Evolutionary conservation across 2,329 filamentous ascomycete species (phyloP), one percentile per base, ranked within the genome.

Genomic region (Xenosphaeropsis pyriputrescens): DNA sequence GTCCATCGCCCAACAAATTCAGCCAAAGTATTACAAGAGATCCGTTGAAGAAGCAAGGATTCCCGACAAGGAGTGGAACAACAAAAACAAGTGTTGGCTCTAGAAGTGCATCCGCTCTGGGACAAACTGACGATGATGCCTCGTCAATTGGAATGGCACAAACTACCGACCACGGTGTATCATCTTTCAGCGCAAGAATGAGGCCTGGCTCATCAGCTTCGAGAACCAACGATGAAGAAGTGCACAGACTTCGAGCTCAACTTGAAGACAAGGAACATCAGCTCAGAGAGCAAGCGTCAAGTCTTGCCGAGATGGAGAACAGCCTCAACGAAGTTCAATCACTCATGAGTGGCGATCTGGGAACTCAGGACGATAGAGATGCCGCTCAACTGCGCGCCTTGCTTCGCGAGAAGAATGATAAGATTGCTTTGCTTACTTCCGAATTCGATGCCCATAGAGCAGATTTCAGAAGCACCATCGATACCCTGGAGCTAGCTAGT

Each of bases 391-490:
- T 98, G 40, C 77, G 88, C 38, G 73, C 79, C n/a, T 61, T 93
- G 49, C 62, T 98, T 38, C 73, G 85, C 17, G 91, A 98, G 60
- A 95, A 93, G 69, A 95, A 95, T 51, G 91, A 98, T 41, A 94
- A 88, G 64, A 95, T 98, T 47, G 78, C 81, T 18, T 79, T 89
- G 67, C 71, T 98, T 48, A 96, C 88, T 1, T 75, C 84, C 7
- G 91, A 98, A 54, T 98, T 98, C 50, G 91, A 98, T 54, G 76
- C 81, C 8, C 89, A 98, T 55, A 74, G 91, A 41, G 89, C 91
- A 14, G 91, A 98, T 57, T 98, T 98, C 60, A 71, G 91, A 47
- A 94, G 85, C 57, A 98, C 91, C 14, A 91, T 98, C 43, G 91
- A 98, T 60, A 94, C 89, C 0, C 67, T 98, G 36, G 91, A 98